Evolutionary conservation across 208 protist species (phyloP), one percentile per base, ranked within the genome.

Genomic region (Trypanosomatidae sp.): DNA sequence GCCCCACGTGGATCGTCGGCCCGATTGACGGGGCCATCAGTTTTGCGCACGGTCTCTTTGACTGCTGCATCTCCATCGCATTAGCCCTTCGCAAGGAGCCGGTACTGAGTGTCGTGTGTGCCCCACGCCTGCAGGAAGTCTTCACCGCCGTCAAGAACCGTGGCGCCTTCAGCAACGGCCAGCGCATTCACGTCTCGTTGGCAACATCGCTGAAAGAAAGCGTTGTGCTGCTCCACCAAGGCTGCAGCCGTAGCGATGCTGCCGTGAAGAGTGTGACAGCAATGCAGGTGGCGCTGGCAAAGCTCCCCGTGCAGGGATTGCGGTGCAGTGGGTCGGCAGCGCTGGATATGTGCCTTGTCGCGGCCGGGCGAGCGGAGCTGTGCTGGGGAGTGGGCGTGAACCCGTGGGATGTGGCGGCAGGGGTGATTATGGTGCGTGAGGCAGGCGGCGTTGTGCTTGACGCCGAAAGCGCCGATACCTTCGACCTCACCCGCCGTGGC

Each of bases 271-370:
- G 78, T 25, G 44, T 89, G n/a, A 64, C 92, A 43, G 77, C 19
- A 10, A 95, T 96, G 55, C 84, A 92, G 78, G 76, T 74, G 39
- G 85, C 88, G 56, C 80, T 97, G 17, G 71, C 73, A 1, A 76
- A 81, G 50, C 30, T 88, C 13, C 91, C 90, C 4, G 90, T 95
- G 28, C 91, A 95, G 39, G 82, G 80, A 5, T 19, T 96, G n/a
- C 87, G 94, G n/a, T 87, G 67, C 69, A 76, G 92, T 56, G 93
- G 90, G 5, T 80, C 88, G 9, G 77, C 83, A 9, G 93, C 91
- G 36, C 77, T 97, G 49, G 87, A 95, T 50, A 96, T 97, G 91
- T 97, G 93, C 72, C 88, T 89, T 49, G 89, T 97, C 13, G 94
- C 91, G 1, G 80, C 79, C 7, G 94, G 94, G 4, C 77, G 84